Evolutionary conservation across 495 filamentous ascomycete genomes (phyloP).

Genomic region (Neurospora tetraspora): DNA sequence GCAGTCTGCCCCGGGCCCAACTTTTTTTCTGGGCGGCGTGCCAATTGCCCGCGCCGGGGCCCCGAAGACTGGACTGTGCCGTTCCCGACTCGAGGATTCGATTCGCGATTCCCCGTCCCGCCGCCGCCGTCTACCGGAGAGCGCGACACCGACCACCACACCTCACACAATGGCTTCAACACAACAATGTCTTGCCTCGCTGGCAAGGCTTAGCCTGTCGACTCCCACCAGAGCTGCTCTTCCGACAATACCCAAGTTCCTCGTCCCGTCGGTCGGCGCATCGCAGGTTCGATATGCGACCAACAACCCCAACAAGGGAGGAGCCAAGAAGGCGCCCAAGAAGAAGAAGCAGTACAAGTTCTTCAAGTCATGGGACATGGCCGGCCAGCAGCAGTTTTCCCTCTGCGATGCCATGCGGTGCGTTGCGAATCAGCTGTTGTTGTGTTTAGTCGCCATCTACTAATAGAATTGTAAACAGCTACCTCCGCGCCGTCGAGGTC

Average conservation of each 20-base stretch:
- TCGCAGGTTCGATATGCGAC: slow-evolving; percentile 31
- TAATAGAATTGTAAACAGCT: slow-evolving; percentile 38
- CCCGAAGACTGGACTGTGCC: not conserved
- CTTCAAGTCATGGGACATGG: slow-evolving; percentile 46
- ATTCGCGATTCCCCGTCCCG: slow-evolving; percentile 7
- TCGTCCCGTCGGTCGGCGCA: slow-evolving; percentile 26
- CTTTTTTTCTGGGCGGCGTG: slow-evolving; percentile 13
- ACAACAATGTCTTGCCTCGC: slow-evolving; percentile 47
- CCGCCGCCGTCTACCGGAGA: not conserved
- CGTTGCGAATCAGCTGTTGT: slow-evolving; percentile 9
- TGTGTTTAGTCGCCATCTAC: not conserved
- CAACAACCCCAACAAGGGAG: slow-evolving; percentile 11
- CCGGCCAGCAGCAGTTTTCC: slow-evolving; percentile 56
- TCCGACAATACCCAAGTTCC: slow-evolving; percentile 31
- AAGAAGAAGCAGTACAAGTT: slow-evolving; percentile 57
- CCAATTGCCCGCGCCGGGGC: not conserved
- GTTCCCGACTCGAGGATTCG: not conserved
- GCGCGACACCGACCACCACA: not conserved
- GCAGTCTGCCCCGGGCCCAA: slow-evolving; percentile 10
- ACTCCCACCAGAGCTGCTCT: slow-evolving; percentile 22
- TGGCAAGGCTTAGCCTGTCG: slow-evolving; percentile 46
- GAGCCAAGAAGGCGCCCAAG: slow-evolving; percentile 39
- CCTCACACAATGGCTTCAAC: slow-evolving; percentile 29
- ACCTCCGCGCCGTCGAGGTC: slow-evolving; percentile 85
- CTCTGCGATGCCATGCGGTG: slow-evolving; percentile 93